Evolutionary conservation across 768 basidiomycete species (phyloP).

Genomic region (Lactifluus rugatus): DNA sequence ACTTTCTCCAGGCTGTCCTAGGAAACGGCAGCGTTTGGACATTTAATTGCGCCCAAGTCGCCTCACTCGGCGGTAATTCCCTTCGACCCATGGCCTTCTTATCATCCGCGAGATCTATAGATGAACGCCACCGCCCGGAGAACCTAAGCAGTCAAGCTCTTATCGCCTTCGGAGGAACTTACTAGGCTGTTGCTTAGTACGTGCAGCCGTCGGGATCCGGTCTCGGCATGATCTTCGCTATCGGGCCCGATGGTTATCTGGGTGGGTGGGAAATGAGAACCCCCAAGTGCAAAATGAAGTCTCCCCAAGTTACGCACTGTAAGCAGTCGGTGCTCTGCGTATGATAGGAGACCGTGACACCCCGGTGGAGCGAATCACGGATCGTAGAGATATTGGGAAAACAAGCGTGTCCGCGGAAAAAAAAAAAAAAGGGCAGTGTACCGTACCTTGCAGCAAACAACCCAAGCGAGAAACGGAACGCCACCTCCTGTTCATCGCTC

Average conservation of each 20-base stretch:
- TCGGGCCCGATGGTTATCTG: conserved; percentile 5
- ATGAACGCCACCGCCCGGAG: conserved; percentile 13
- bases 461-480: neutral
- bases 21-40: conserved; percentile 10
- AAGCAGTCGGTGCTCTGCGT: neutral
- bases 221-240: conserved; percentile 3
- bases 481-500: neutral
- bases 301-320: neutral
- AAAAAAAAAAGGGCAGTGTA: neutral
- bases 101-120: conserved; percentile 11
- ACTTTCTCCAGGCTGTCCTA: conserved; percentile 9
- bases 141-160: conserved; percentile 9
- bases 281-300: neutral
- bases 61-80: conserved; percentile 8
- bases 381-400: conserved; percentile 7
- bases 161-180: conserved; percentile 17
- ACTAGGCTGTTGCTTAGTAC: conserved; percentile 17
- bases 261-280: neutral
- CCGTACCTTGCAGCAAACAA: neutral
- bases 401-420: conserved; percentile 9
- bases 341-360: neutral
- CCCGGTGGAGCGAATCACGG: conserved; percentile 1
- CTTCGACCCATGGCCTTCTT: conserved; percentile 2
- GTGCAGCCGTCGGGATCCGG: conserved; percentile 6
- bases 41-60: conserved; percentile 2